Conservation (phyloP, 1,284 basidiomycete species). For the Dichomitus squalens region DNA sequence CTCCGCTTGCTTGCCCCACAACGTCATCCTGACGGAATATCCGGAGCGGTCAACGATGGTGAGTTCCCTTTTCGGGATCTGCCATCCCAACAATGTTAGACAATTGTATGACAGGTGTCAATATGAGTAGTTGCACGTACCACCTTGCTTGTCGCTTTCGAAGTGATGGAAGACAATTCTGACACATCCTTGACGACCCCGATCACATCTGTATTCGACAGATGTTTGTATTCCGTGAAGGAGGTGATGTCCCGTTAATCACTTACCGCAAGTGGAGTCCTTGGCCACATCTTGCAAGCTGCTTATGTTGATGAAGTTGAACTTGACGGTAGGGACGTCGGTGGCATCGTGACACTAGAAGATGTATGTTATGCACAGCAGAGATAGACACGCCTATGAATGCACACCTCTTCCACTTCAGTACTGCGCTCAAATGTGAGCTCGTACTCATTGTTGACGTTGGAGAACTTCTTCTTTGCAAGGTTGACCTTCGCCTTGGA, state of each 20-base stretch:
- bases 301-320: constrained; percentile 77
- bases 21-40: constrained; percentile 83
- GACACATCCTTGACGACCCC: constrained; percentile 83
- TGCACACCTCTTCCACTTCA: constrained; percentile 75
- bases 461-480: constrained; percentile 97
- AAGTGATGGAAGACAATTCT: constrained; percentile 69
- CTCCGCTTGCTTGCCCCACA: constrained; percentile 98
- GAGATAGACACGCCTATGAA: not conserved
- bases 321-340: constrained; percentile 81
- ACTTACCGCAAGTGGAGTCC: constrained; percentile 78
- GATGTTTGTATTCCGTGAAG: not conserved
- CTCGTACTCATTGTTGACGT: constrained; percentile 93
- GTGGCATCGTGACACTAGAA: constrained; percentile 74
- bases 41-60: constrained; percentile 86
- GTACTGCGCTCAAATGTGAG: constrained; percentile 86
- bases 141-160: constrained; percentile 71
- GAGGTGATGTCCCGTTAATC: not conserved
- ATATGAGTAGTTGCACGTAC: constrained; percentile 40
- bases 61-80: constrained; percentile 89
- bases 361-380: constrained; percentile 16
- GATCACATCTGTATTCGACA: constrained; percentile 73
- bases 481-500: constrained; percentile 91
- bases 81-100: not conserved
- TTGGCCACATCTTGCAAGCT: constrained; percentile 69
- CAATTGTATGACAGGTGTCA: not conserved